These are phyloP conservation scores for Ustilago sp. DNA, from an alignment of 1,284 basidiomycete genomes.

Conservation along the genomic window DNA sequence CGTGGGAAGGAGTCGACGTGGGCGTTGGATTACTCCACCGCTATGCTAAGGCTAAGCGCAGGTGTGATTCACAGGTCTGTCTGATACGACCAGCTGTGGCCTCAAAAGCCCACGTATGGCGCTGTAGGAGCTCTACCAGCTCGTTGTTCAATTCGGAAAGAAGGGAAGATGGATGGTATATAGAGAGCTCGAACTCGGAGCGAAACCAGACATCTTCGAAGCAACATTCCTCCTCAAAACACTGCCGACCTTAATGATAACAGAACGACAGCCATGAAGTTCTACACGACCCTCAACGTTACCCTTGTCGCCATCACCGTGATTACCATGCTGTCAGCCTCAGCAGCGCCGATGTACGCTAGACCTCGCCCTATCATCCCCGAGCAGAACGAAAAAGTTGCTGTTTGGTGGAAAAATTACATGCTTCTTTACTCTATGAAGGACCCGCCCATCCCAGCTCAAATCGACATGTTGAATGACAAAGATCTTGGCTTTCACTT, in stretches of 20 bases:
- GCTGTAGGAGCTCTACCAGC: too few species aligned
- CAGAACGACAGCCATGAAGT: background rate
- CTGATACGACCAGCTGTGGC: background rate
- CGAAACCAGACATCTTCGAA: background rate
- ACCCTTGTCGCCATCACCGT: background rate
- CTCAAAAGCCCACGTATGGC: too few species aligned
- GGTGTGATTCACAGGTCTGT: background rate
- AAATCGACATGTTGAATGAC: background rate
- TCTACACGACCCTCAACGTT: background rate
- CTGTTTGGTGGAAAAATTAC: constrained; percentile 5
- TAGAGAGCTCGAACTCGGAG: background rate
- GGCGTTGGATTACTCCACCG: background rate
- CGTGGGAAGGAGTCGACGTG: background rate
- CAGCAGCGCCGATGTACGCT: background rate
- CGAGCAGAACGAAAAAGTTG: background rate
- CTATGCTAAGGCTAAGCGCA: background rate
- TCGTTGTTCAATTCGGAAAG: too few species aligned
- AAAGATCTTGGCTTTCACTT: background rate
- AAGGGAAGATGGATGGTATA: background rate
- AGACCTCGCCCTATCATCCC: background rate
- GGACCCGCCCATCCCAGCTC: background rate
- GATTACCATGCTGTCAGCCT: background rate
- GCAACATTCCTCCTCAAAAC: background rate
- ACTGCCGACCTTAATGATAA: background rate
- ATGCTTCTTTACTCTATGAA: background rate